Evolutionary conservation across 805 yeast genomes (phyloP).

Genomic region (Lachancea fermentati): DNA sequence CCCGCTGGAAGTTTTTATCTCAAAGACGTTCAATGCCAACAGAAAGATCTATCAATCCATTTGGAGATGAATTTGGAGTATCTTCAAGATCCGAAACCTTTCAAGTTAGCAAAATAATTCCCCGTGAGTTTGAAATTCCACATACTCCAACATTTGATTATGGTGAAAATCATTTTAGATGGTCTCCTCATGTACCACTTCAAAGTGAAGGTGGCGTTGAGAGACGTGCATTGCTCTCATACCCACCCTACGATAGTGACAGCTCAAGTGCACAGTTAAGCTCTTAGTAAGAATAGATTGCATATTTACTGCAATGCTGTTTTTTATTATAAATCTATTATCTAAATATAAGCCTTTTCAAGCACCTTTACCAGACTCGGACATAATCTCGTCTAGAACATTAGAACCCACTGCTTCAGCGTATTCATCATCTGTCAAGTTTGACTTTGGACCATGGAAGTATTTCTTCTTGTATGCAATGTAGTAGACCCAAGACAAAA

Average conservation of each 20-base stretch:
- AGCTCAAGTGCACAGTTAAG: neutral
- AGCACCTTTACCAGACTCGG: constrained; percentile 1
- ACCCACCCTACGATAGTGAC: neutral
- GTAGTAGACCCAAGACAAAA: constrained; percentile 45
- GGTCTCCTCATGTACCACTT: constrained; percentile 22
- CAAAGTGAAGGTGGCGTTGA: neutral
- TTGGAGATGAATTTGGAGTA: constrained; percentile 2
- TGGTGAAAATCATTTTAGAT: constrained; percentile 25
- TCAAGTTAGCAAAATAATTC: neutral
- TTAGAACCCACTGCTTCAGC: constrained; percentile 20
- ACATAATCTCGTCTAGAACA: constrained; percentile 12
- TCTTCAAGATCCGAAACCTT: neutral
- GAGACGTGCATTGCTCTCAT: neutral
- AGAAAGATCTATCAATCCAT: neutral
- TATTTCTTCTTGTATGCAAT: constrained; percentile 42
- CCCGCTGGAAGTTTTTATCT: constrained; percentile 33
- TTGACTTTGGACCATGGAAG: constrained; percentile 47
- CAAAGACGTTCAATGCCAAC: neutral
- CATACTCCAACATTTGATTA: constrained; percentile 25
- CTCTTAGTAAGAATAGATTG: neutral
- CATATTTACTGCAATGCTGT: neutral
- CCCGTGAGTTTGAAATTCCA: constrained; percentile 4
- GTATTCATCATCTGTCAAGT: constrained; percentile 19
- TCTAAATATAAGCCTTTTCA: neutral
- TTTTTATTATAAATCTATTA: neutral